phyloP scores from a whole-genome alignment of 2,329 filamentous ascomycete species.

The Rutstroemia sp. region DNA sequence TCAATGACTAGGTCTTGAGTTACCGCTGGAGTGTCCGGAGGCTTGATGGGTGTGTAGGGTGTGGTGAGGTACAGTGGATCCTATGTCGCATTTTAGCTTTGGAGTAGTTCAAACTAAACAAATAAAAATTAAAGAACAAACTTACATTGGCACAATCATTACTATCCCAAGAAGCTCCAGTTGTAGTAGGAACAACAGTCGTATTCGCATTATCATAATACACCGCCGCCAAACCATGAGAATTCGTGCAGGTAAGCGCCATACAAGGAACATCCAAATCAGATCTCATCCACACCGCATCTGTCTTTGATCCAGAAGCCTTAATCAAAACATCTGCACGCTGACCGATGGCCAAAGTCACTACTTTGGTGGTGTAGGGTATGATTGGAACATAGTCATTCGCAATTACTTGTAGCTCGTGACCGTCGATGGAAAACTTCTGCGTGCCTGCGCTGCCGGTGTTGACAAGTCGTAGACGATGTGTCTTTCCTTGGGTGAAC shows the following conservation, averaged over 20 bases:
- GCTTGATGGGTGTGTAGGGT: not conserved
- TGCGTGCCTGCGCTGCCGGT: conserved; percentile 29
- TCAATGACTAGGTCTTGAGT: conserved; percentile 7
- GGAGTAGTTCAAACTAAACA: not conserved
- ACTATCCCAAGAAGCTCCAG: conserved; percentile 4
- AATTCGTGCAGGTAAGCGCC: conserved; percentile 37
- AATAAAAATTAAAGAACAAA: not conserved
- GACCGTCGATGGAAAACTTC: conserved; percentile 44
- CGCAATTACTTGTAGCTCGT: conserved; percentile 49
- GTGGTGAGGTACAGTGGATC: conserved; percentile 3
- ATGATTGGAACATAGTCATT: conserved; percentile 49
- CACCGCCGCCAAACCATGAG: conserved; percentile 49
- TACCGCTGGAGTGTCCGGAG: conserved; percentile 1
- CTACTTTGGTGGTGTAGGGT: conserved; percentile 41
- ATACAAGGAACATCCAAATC: conserved; percentile 39
- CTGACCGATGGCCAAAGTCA: conserved; percentile 44
- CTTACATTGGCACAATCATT: conserved; percentile 10
- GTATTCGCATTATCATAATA: conserved; percentile 7
- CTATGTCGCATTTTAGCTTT: not conserved
- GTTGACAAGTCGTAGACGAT: conserved; percentile 41
- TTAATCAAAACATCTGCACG: conserved; percentile 37
- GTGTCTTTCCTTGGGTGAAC: conserved; percentile 34
- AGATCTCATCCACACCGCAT: conserved; percentile 53
- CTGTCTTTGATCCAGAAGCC: conserved; percentile 37
- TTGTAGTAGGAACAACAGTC: conserved; percentile 1